A percentile compares a stretch with the other conserved stretches of the same genome.
Conservation (phyloP, 23 red algal species). For the Gracilaria caudata region DNA sequence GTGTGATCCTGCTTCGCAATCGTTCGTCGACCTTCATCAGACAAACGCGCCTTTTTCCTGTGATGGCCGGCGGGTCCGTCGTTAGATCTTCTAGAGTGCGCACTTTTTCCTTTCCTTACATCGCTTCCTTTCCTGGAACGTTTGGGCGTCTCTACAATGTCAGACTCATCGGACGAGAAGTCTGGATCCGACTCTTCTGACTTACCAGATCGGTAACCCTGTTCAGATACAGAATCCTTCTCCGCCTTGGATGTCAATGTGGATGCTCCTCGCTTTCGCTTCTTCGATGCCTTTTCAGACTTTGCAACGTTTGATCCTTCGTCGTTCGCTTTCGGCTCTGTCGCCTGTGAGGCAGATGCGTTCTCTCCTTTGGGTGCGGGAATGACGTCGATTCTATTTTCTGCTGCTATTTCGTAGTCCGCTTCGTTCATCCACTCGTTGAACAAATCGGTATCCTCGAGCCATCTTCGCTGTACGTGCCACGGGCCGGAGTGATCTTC, state of each 20-base stretch:
- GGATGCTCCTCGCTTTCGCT: conserved; percentile 20
- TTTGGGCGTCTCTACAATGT: not conserved
- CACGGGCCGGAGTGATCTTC: conserved; percentile 57
- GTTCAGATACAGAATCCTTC: conserved; percentile 26
- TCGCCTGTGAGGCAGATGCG: not conserved
- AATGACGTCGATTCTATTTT: conserved; percentile 56
- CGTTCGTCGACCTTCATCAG: conserved; percentile 15
- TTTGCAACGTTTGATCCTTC: not conserved
- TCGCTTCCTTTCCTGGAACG: conserved; percentile 3
- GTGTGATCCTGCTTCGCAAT: not conserved
- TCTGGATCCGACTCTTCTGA: conserved; percentile 2
- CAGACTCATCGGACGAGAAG: conserved; percentile 7
- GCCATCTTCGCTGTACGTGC: conserved; percentile 92
- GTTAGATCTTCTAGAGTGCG: not conserved
- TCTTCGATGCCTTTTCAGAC: conserved; percentile 30
- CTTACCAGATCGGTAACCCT: not conserved
- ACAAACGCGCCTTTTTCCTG: not conserved
- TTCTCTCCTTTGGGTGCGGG: conserved; percentile 39
- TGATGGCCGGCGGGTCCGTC: conserved; percentile 2
- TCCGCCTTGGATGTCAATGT: not conserved
- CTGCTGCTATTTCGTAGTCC: conserved; percentile 90
- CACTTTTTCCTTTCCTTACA: not conserved
- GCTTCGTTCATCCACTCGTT: conserved; percentile 97
- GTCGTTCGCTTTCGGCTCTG: not conserved
- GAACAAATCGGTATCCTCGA: conserved; percentile 84